Evolutionary conservation across 148 eudicot species (phyloP).

Genomic region (Oxyria digyna): DNA sequence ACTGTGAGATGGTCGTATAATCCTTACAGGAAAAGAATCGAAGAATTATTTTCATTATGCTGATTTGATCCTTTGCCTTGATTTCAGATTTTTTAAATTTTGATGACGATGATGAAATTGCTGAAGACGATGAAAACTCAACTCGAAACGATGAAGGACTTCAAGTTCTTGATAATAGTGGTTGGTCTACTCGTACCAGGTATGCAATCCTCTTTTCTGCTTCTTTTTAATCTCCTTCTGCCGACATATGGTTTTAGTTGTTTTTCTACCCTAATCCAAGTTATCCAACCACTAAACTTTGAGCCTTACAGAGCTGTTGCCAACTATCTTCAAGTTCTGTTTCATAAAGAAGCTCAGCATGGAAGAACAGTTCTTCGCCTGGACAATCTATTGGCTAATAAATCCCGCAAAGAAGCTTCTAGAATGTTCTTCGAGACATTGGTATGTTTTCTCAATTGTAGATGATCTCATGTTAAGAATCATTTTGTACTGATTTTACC

Average conservation of each 20-base stretch:
- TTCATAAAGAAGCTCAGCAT: constrained; percentile 57
- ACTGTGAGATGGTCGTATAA: not conserved
- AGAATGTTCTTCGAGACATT: constrained; percentile 97
- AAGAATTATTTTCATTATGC: not conserved
- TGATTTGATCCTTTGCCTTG: not conserved
- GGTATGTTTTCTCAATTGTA: constrained; percentile 35
- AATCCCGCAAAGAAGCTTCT: constrained; percentile 96
- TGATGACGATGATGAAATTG: constrained; percentile 60
- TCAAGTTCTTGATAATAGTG: constrained; percentile 59
- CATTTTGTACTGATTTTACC: not conserved
- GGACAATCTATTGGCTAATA: constrained; percentile 62
- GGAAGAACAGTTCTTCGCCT: constrained; percentile 48
- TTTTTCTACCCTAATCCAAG: not conserved
- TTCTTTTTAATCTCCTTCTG: not conserved
- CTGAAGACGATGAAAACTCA: constrained; percentile 51
- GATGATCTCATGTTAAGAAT: not conserved
- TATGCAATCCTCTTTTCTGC: constrained; percentile 17
- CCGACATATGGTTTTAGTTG: not conserved
- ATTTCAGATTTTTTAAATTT: constrained; percentile 69
- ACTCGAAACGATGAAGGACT: constrained; percentile 46
- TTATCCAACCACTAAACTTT: not conserved
- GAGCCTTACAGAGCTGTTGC: constrained; percentile 63
- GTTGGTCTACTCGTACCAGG: constrained; percentile 99
- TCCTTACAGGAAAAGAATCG: not conserved
- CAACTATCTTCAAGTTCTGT: constrained; percentile 76